phyloP scores from a whole-genome alignment of 495 filamentous ascomycete species.

The Penicillium ucsense region DNA sequence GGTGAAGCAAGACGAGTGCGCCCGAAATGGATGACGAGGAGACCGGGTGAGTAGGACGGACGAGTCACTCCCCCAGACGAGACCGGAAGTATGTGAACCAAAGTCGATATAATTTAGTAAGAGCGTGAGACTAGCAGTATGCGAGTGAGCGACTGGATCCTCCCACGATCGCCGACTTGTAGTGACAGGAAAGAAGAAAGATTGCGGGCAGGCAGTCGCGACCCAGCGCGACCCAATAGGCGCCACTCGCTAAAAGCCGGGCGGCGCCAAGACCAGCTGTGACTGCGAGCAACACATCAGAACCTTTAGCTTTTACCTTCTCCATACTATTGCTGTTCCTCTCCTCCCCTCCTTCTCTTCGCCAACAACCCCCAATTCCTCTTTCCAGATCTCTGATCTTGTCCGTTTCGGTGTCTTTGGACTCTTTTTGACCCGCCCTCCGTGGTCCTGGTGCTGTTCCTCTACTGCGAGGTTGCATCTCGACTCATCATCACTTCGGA shows the following conservation, averaged over 20 bases:
- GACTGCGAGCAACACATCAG: slow-evolving; percentile 24
- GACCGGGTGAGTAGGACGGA: slow-evolving; percentile 4
- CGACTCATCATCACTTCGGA: slow-evolving; percentile 12
- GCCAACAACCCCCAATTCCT: slow-evolving; percentile 6
- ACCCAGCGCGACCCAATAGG: slow-evolving; percentile 11
- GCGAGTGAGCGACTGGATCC: too few relatives aligned
- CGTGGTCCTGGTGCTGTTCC: slow-evolving; percentile 31
- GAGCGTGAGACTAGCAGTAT: too few relatives aligned
- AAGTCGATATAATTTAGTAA: not conserved
- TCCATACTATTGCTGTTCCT: slow-evolving; percentile 18
- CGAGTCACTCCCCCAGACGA: not conserved
- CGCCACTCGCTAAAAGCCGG: slow-evolving; percentile 29
- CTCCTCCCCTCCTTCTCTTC: slow-evolving; percentile 14
- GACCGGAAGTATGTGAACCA: not conserved
- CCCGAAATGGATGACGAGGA: slow-evolving; percentile 16
- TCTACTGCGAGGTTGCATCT: slow-evolving; percentile 33
- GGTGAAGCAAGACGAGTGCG: slow-evolving; percentile 8
- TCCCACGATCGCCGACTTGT: not conserved
- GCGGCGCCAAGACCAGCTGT: slow-evolving; percentile 21
- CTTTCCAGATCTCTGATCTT: slow-evolving; percentile 1
- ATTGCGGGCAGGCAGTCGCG: not conserved
- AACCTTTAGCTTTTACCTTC: slow-evolving; percentile 23
- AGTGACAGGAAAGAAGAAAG: not conserved
- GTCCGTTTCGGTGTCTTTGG: slow-evolving; percentile 18
- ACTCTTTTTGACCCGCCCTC: slow-evolving; percentile 34